A percentile compares a stretch with the other conserved stretches of the same genome.
These are phyloP conservation scores for Komagataella pastoris DNA, from an alignment of 805 yeast species.

Conservation along the genomic window DNA sequence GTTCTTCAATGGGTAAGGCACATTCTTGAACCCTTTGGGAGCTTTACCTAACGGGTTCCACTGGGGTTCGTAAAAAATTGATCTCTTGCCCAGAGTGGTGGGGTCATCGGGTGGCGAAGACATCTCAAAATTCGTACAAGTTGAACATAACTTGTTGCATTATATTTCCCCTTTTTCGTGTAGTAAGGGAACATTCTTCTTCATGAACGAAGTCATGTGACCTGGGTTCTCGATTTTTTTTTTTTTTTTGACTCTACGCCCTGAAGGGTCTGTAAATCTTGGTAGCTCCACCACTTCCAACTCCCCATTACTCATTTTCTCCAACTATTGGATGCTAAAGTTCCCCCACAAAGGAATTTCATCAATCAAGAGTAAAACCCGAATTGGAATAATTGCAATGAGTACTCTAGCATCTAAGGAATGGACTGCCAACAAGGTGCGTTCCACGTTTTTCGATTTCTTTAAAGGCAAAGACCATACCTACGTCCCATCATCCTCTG, in stretches of 20 bases:
- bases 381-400: background rate
- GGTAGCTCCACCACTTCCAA: background rate
- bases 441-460: constrained; percentile 75
- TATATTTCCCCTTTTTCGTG: background rate
- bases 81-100: constrained; percentile 28
- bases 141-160: background rate
- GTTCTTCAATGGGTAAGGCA: constrained; percentile 19
- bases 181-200: background rate
- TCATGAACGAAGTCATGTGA: background rate
- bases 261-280: background rate
- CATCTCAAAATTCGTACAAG: background rate
- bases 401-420: background rate
- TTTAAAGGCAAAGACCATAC: constrained; percentile 61
- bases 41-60: constrained; percentile 49
- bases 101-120: constrained; percentile 6
- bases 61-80: constrained; percentile 53
- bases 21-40: constrained; percentile 20
- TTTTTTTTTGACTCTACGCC: background rate
- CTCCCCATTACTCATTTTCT: background rate
- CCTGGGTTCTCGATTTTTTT: background rate
- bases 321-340: background rate
- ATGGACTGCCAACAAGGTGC: constrained; percentile 41
- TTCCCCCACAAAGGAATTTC: background rate
- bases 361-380: background rate
- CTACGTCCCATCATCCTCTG: constrained; percentile 86